A percentile compares a stretch with the other conserved stretches of the same genome.
phyloP scores from a whole-genome alignment of 2,329 filamentous ascomycete genomes.

The Diaporthe vexans region DNA sequence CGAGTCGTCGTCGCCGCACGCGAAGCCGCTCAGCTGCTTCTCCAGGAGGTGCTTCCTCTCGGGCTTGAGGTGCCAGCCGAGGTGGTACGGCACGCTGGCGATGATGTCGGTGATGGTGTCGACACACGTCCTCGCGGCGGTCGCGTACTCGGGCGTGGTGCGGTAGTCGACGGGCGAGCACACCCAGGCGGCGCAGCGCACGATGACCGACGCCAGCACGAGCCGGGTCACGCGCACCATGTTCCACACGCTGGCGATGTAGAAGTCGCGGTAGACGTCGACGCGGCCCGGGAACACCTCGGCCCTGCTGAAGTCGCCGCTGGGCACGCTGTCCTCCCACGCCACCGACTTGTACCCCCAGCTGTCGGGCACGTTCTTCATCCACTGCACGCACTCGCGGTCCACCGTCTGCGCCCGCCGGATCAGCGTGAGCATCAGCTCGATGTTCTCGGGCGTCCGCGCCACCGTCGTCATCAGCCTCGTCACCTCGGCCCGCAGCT shows the following conservation, averaged over 20 bases:
- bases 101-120: slow-evolving; percentile 71
- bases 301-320: slow-evolving; percentile 64
- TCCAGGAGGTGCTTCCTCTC: slow-evolving; percentile 56
- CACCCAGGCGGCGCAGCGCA: slow-evolving; percentile 73
- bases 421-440: slow-evolving; percentile 66
- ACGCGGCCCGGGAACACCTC: slow-evolving; percentile 73
- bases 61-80: slow-evolving; percentile 68
- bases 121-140: slow-evolving; percentile 63
- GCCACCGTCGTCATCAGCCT: slow-evolving; percentile 61
- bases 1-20: slow-evolving; percentile 63
- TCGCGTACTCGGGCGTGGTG: slow-evolving; percentile 73
- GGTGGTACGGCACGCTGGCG: slow-evolving; percentile 72
- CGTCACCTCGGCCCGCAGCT: slow-evolving; percentile 69
- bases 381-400: slow-evolving; percentile 66
- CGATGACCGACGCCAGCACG: slow-evolving; percentile 67
- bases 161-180: slow-evolving; percentile 73
- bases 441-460: slow-evolving; percentile 64
- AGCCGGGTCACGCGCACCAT: slow-evolving; percentile 67
- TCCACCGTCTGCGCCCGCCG: slow-evolving; percentile 66
- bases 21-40: slow-evolving; percentile 59
- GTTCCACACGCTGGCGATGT: slow-evolving; percentile 71
- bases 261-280: slow-evolving; percentile 71
- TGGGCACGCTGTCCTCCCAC: slow-evolving; percentile 68
- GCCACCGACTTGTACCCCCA: slow-evolving; percentile 67
- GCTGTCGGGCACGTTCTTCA: slow-evolving; percentile 61